Base-by-base conservation (phyloP, 1,284 basidiomycete genomes). In the Fomitopsis pinicola region DNA sequence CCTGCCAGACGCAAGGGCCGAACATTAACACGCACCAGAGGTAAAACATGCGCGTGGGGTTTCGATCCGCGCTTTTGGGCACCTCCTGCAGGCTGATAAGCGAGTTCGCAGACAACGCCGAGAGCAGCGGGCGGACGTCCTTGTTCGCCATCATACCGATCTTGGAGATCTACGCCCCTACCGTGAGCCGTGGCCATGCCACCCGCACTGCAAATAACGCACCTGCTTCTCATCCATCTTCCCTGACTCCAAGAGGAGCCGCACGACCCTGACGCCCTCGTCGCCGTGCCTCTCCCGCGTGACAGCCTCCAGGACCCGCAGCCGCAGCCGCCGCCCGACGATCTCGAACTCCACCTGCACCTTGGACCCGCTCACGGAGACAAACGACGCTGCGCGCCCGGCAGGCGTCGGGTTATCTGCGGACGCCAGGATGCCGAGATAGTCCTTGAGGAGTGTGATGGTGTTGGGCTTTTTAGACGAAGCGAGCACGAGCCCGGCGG, bases 161-260 rank as follows among this genome's bases (percentile, higher is more conserved):
- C 75, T 97, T 97, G 26, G 94, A 91, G 46, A 99, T 91, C 94
- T 97, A 66, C n/a, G 26, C 44, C 8, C 35, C 56, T 30, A 52
- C 26, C 33, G 55, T 22, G 56, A 50, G 28, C 48, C 5, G 26
- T 5, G 35, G 15, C 36, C 17, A 15, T 22, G 22, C 46, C 50
- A 42, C 19, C 45, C 8, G 38, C 22, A 8, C 57, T 10, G 54
- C 50, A 30, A 5, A 40, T 5, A 9, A 77, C 83, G 62, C 62
- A 93, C 94, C 79, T 95, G 94, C 72, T 97, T 96, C 75, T 98
- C 97, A 64, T 96, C 94, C 79, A 97, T 88, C 76, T 97, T 97
- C n/a, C 94, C 94, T n/a, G 88, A 89, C 59, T 91, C 87, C 56
- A 93, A 75, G 35, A 99, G 76, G 22, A 98, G 80, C 57, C 91